Conservation (phyloP, 1,284 basidiomycete genomes). For the Ganoderma multipileum region DNA sequence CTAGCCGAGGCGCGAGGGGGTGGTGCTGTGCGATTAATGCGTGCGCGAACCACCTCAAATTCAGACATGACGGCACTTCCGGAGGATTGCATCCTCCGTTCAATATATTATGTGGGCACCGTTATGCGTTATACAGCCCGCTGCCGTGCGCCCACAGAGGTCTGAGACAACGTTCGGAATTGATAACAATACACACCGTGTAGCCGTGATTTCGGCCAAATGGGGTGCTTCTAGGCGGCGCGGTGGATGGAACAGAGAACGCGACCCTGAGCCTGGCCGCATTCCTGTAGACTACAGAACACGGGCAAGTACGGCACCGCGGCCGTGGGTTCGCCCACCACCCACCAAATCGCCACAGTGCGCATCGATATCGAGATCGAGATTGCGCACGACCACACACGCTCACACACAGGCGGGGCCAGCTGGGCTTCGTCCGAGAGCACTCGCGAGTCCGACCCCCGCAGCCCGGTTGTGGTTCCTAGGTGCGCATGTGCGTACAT, state of each 20-base stretch:
- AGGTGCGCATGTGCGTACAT: no score
- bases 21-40: neutral
- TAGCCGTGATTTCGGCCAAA: neutral
- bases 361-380: neutral
- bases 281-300: no score
- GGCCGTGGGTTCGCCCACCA: neutral
- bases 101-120: no score
- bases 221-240: neutral
- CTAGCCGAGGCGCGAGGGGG: neutral
- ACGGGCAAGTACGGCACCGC: neutral
- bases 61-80: neutral
- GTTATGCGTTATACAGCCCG: no score
- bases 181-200: neutral
- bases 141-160: neutral
- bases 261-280: neutral
- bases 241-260: neutral
- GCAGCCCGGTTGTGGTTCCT: neutral
- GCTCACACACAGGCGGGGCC: neutral
- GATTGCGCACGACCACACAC: neutral
- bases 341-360: neutral
- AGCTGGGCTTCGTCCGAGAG: neutral
- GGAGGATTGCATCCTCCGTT: neutral
- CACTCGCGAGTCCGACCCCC: neutral
- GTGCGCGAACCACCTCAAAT: slow-evolving; percentile 1
- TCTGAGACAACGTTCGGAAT: neutral